Conservation (phyloP, 495 filamentous ascomycete species). For the Neurospora tetraspora region DNA sequence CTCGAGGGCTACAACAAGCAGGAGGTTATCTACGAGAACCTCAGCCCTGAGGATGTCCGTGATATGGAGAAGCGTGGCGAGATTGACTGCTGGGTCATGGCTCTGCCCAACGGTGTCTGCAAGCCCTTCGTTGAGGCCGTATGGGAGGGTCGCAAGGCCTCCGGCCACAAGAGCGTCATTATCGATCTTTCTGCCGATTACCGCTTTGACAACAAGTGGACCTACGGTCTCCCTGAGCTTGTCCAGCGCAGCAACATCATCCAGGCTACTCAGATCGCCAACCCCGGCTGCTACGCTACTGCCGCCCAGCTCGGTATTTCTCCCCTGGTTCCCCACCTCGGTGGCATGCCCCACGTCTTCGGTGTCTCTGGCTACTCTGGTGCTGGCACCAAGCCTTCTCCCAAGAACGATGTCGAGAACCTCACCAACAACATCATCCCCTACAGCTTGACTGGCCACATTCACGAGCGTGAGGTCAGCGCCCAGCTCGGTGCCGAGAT, state of each 20-base stretch:
- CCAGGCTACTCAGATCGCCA: slow-evolving; percentile 77
- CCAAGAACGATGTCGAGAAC: slow-evolving; percentile 89
- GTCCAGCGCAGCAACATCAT: slow-evolving; percentile 67
- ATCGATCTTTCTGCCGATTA: slow-evolving; percentile 94
- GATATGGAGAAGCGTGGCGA: slow-evolving; percentile 85
- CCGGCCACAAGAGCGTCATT: slow-evolving; percentile 64
- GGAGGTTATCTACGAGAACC: slow-evolving; percentile 89
- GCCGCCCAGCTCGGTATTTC: slow-evolving; percentile 90
- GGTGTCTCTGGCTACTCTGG: slow-evolving; percentile 95
- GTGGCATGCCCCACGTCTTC: slow-evolving; percentile 75
- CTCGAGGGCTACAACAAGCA: slow-evolving; percentile 86
- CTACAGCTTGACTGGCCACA: slow-evolving; percentile 89
- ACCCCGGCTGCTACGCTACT: slow-evolving; percentile 95
- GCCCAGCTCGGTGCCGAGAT: slow-evolving; percentile 65
- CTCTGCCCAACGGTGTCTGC: slow-evolving; percentile 93
- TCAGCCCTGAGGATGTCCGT: slow-evolving; percentile 80
- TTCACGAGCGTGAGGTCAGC: slow-evolving; percentile 90
- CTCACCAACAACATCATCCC: slow-evolving; percentile 86
- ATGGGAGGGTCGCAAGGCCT: slow-evolving; percentile 50
- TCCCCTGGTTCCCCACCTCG: slow-evolving; percentile 69
- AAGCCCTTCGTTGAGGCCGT: slow-evolving; percentile 93
- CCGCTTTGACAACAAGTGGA: slow-evolving; percentile 84
- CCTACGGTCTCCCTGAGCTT: slow-evolving; percentile 90
- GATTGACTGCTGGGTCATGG: slow-evolving; percentile 98
- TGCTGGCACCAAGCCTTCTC: slow-evolving; percentile 87